Evolutionary conservation across 495 filamentous ascomycete genomes (phyloP).

Genomic region (Penicillium argentinense): DNA sequence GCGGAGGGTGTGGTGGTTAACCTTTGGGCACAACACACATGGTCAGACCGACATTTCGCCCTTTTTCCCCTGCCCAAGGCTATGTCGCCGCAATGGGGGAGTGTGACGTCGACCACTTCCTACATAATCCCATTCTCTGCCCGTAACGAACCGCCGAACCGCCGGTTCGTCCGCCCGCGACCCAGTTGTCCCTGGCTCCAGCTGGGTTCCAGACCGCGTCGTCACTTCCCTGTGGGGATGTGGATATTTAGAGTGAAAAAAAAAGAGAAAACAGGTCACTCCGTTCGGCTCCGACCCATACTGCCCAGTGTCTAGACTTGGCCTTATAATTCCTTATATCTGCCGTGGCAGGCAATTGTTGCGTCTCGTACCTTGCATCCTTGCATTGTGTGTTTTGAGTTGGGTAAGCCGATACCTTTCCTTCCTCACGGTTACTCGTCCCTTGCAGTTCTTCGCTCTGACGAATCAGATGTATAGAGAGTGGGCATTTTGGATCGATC

Average conservation of each 20-base stretch:
- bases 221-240: slow-evolving; percentile 14
- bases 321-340: slow-evolving; percentile 1
- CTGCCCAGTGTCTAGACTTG: neutral
- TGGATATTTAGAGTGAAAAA: slow-evolving; percentile 10
- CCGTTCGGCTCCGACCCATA: slow-evolving; percentile 8
- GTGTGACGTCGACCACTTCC: slow-evolving; percentile 20
- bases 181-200: slow-evolving; percentile 23
- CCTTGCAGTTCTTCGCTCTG: slow-evolving; percentile 21
- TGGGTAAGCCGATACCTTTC: neutral
- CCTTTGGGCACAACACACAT: slow-evolving; percentile 6
- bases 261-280: slow-evolving; percentile 12
- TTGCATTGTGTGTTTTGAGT: neutral
- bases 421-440: slow-evolving; percentile 1
- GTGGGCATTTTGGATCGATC: slow-evolving; percentile 14
- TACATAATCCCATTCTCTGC: slow-evolving; percentile 17
- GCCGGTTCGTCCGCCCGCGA: slow-evolving; percentile 18
- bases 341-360: neutral
- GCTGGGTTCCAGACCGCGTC: slow-evolving; percentile 18
- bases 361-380: slow-evolving; percentile 18
- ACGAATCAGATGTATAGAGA: slow-evolving; percentile 22
- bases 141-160: slow-evolving; percentile 12
- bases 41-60: slow-evolving; percentile 26
- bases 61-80: slow-evolving; percentile 1
- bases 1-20: slow-evolving; percentile 2
- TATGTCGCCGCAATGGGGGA: slow-evolving; percentile 2